These are phyloP conservation scores for Mycena sp. DNA, from an alignment of 1,284 basidiomycete genomes.

Conservation along the genomic window DNA sequence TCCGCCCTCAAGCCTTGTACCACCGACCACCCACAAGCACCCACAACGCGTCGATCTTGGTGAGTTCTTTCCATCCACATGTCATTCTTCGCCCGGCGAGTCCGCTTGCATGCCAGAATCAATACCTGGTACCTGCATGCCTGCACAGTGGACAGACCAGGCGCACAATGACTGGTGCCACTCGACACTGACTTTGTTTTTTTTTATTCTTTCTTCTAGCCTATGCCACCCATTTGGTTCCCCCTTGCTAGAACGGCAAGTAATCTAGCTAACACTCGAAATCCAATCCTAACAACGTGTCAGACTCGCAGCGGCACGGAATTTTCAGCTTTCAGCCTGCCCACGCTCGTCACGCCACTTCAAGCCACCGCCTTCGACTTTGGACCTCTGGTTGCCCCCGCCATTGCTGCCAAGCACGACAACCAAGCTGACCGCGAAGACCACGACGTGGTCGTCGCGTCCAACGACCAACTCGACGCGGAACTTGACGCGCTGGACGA, in stretches of 20 bases:
- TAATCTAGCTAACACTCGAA: neutral
- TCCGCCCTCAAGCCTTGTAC: no score
- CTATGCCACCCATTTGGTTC: neutral
- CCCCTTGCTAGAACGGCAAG: neutral
- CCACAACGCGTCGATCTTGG: neutral
- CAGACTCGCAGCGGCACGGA: neutral
- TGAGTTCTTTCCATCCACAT: neutral
- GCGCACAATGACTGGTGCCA: no score
- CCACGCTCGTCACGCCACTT: neutral
- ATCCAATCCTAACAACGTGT: neutral
- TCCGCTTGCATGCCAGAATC: neutral
- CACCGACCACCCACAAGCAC: neutral
- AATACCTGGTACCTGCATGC: neutral
- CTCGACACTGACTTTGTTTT: no score
- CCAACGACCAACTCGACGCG: no score
- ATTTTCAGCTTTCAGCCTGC: neutral
- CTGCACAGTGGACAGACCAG: neutral
- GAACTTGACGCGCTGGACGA: neutral
- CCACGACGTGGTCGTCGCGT: neutral
- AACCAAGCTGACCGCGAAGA: constrained; percentile 1
- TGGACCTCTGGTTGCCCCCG: neutral
- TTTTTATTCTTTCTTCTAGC: neutral
- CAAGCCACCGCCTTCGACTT: neutral
- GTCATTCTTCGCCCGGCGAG: neutral
- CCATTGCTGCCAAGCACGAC: neutral